These are phyloP conservation scores for Nitzschia putrida DNA, from an alignment of 108 stramenopile genomes.

Conservation along the genomic window DNA sequence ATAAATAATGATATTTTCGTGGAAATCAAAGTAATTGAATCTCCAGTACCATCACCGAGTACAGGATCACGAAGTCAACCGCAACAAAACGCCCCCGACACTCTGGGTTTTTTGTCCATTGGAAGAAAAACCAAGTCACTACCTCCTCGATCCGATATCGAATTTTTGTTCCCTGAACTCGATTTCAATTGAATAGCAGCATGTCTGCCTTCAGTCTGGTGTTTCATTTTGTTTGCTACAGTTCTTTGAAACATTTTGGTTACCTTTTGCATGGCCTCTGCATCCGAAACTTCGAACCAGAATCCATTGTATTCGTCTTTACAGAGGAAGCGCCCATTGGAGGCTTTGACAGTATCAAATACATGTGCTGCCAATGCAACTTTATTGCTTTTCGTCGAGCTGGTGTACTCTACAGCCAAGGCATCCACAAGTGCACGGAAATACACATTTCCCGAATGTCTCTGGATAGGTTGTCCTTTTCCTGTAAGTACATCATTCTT, in stretches of 20 bases:
- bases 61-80: too few relatives aligned
- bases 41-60: too few relatives aligned
- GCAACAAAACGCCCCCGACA: too few relatives aligned
- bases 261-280: slow-evolving; percentile 1
- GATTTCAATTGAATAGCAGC: too few relatives aligned
- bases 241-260: not conserved
- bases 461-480: slow-evolving; percentile 11
- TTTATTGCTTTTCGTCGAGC: not conserved
- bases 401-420: not conserved
- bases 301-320: not conserved
- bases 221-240: not conserved
- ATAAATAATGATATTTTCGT: too few relatives aligned
- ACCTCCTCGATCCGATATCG: too few relatives aligned
- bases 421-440: not conserved
- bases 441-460: slow-evolving; percentile 5
- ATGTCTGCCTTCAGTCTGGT: too few relatives aligned
- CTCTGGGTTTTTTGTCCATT: too few relatives aligned
- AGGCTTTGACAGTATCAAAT: not conserved
- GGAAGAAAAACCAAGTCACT: too few relatives aligned
- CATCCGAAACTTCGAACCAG: not conserved
- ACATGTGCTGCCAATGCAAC: not conserved
- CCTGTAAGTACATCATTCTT: slow-evolving; percentile 19
- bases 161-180: too few relatives aligned
- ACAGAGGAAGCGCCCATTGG: not conserved
- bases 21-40: too few relatives aligned